Base-by-base conservation (phyloP, 345 rosid genomes). In the Rhodamnia rubescens region DNA sequence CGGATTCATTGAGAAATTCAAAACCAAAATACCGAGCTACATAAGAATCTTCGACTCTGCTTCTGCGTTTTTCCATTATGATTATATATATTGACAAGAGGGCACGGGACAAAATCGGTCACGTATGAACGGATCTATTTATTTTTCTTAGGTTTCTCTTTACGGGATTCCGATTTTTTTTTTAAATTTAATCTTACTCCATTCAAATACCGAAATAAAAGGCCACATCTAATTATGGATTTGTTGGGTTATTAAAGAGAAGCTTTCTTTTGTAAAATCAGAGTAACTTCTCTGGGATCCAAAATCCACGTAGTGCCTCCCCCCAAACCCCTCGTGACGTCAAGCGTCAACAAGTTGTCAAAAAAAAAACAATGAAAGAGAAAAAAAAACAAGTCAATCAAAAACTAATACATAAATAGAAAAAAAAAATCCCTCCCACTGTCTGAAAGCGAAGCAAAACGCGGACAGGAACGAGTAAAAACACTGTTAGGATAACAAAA, bases 331-430 rank as follows among this genome's bases (percentile, higher is more conserved):
- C 32, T 26, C 0, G 32, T 2, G 69, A 26, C 18, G 12, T n/a
- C 74, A 61, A 27, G 21, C 0, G 40, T 61, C 40, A 7, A 61
- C 74, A 7, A 3, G 8, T 14, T 3, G 10, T 6, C 0, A 7
- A 21, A 3, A 4, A 8, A 8, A 21, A 54, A 16, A 53, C n/a
- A 54, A 7, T 0, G 0, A 2, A 8, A 53, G 6, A 52, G 5
- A 16, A 3, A 14, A 3, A 61, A 8, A 27, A 14, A 29, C 75
- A 15, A 29, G 75, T 64, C 44, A 16, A 32, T 64, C 20, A 16
- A 16, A 36, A 29, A 8, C 8, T 7, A 29, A 29, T 29, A 64
- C 29, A 7, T 16, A 16, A 16, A 29, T 5, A 1, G 8, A 5
- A 29, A 29, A 64, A 18, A 32, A 18, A 22, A 53, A 18, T 18